Base-by-base conservation (phyloP, 1,284 basidiomycete species). In the Coriolopsis trogii region DNA sequence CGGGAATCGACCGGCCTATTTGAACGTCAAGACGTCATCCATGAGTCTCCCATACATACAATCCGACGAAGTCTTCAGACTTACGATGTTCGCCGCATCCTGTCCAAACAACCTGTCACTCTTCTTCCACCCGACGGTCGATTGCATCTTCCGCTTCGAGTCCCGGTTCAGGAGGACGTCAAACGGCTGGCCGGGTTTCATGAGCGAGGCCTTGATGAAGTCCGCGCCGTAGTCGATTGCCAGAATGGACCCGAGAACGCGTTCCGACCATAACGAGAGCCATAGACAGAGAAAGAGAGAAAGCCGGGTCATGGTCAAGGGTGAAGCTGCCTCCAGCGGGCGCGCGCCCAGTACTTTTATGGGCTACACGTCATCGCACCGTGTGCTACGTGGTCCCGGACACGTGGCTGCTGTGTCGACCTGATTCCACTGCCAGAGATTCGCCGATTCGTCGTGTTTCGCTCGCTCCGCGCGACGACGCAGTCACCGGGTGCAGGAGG, bases 191-290 rank as follows among this genome's bases (percentile, higher is more conserved):
- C 95, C 96, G 1, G 96, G 96, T 67, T 96, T 96, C 81, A 99
- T 91, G 55, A 99, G 78, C 8, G 95, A 95, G 24, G 94, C 91
- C 72, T 98, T 99, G 66, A 94, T 96, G 79, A 87, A 94, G 73
- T 98, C 95, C 34, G 91, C 84, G 67, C 95, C 95, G 81, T 95
- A 96, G 82, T 98, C 95, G 65, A 98, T 92, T 21, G 93, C 93
- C 45, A 98, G 83, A 13, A 97, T 80, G 4, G 89, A 82, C 26
- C 81, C 84, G 37, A 77, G 68, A 33, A 61, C 66, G 48, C 49
- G 53, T 51, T 67, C 58, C n/a, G 66, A 53, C 53, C 65, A 58
- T 51, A 62, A 47, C 13, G 61, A 56, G 16, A 68, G 61, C 56
- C 58, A 63, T 42, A 67, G 45, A 41, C 65, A 56, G 34, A 60